These are phyloP conservation scores for Hypoxylon sp. DNA, from an alignment of 2,329 filamentous ascomycete genomes.

Conservation along the genomic window DNA sequence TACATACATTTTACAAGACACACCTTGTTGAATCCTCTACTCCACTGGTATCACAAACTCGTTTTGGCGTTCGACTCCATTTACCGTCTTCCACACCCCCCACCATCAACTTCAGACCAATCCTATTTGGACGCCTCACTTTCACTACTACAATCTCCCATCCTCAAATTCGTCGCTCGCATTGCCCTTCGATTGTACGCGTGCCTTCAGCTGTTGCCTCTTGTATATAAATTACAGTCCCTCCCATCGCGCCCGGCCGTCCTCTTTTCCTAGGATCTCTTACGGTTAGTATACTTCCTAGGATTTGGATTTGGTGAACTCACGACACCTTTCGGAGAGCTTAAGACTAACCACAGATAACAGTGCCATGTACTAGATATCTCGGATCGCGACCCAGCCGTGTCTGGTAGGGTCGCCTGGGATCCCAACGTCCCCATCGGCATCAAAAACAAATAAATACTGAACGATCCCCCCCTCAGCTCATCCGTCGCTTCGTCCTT, in stretches of 20 bases:
- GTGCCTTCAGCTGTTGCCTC: slow-evolving; percentile 34
- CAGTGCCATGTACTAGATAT: slow-evolving; percentile 59
- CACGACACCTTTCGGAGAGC: slow-evolving; percentile 35
- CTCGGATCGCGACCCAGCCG: slow-evolving; percentile 53
- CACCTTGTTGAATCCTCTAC: slow-evolving; percentile 26
- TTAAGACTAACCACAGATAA: slow-evolving; percentile 48
- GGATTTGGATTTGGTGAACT: slow-evolving; percentile 35
- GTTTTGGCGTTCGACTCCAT: slow-evolving; percentile 29
- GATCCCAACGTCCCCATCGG: slow-evolving; percentile 44
- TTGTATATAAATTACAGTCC: slow-evolving; percentile 46
- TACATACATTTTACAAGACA: slow-evolving; percentile 28
- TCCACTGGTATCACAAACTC: slow-evolving; percentile 42
- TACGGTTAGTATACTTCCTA: slow-evolving; percentile 50
- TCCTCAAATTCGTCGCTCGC: slow-evolving; percentile 47
- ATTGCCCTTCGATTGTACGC: slow-evolving; percentile 43
- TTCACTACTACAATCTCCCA: slow-evolving; percentile 48
- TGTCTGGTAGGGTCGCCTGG: slow-evolving; percentile 52
- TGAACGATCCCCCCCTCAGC: slow-evolving; percentile 39
- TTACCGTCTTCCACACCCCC: slow-evolving; percentile 40
- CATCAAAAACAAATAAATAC: slow-evolving; percentile 52
- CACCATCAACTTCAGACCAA: slow-evolving; percentile 49
- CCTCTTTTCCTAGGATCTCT: slow-evolving; percentile 23
- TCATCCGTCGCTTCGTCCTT: slow-evolving; percentile 28
- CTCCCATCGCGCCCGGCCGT: slow-evolving; percentile 14
- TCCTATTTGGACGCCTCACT: slow-evolving; percentile 54